A percentile compares a stretch with the other conserved stretches of the same genome.
Evolutionary conservation across 495 filamentous ascomycete species (phyloP).

Genomic region (Niebla homalea): DNA sequence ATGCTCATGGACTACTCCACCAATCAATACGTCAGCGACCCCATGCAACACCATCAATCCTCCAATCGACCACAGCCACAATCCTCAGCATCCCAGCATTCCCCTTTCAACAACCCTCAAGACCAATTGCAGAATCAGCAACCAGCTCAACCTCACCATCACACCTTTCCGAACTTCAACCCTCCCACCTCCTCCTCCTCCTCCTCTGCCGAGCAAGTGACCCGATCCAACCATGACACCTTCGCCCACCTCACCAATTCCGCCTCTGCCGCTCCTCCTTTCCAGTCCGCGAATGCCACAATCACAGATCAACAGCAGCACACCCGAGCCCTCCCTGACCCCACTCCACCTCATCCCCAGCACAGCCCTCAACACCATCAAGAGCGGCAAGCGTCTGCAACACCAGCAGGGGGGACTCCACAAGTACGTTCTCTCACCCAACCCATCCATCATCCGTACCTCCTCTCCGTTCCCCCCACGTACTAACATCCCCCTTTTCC

Average conservation of each 20-base stretch:
- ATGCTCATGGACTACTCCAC: too few relatives aligned
- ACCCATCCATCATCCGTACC: conserved; percentile 16
- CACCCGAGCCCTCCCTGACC: background rate
- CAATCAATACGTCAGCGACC: too few relatives aligned
- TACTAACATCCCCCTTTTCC: conserved; percentile 10
- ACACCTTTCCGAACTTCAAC: too few relatives aligned
- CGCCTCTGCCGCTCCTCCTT: background rate
- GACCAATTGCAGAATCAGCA: too few relatives aligned
- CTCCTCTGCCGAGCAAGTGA: background rate
- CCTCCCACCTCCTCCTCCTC: background rate
- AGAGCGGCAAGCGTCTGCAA: background rate
- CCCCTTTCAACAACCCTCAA: too few relatives aligned
- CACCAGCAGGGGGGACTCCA: background rate
- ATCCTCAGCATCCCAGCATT: too few relatives aligned
- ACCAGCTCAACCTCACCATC: too few relatives aligned
- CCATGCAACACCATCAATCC: too few relatives aligned
- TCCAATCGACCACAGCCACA: too few relatives aligned
- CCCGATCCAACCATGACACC: background rate
- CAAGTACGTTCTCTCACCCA: background rate
- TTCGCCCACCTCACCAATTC: background rate
- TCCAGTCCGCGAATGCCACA: background rate
- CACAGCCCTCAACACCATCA: background rate
- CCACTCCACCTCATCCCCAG: background rate
- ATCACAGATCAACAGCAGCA: too few relatives aligned
- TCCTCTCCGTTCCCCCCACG: conserved; percentile 22